phyloP scores from a whole-genome alignment of 1,284 basidiomycete genomes.

The Mycosarcoma maydis region DNA sequence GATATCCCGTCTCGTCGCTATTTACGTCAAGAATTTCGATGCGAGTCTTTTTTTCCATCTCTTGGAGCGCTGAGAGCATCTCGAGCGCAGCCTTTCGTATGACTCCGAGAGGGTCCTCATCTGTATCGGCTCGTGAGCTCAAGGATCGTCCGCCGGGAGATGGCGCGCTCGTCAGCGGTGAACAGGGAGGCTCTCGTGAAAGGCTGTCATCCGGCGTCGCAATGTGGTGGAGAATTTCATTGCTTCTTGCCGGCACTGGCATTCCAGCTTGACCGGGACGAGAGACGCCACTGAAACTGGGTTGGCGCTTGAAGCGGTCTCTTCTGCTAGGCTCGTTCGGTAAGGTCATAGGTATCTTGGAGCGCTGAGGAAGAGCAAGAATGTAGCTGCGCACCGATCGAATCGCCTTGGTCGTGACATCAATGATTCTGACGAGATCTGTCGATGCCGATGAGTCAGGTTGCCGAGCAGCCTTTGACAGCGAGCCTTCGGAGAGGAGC shows the following conservation, averaged over 20 bases:
- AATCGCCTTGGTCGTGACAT: slow-evolving; percentile 44
- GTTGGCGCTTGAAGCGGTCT: slow-evolving; percentile 46
- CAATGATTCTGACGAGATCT: slow-evolving; percentile 27
- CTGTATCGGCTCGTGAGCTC: background rate
- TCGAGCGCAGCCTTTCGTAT: slow-evolving; percentile 80
- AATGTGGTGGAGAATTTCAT: slow-evolving; percentile 19
- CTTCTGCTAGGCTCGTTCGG: slow-evolving; percentile 28
- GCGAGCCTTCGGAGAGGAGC: slow-evolving; percentile 1
- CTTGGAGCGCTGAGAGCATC: slow-evolving; percentile 77
- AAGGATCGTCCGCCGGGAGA: background rate
- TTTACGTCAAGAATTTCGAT: slow-evolving; percentile 20
- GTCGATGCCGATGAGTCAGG: background rate
- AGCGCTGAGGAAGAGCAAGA: slow-evolving; percentile 37
- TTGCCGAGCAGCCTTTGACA: background rate
- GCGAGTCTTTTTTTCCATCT: slow-evolving; percentile 67
- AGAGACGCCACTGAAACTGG: slow-evolving; percentile 41
- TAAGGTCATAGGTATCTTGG: slow-evolving; percentile 4
- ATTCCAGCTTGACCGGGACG: slow-evolving; percentile 17
- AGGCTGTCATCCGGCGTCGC: background rate
- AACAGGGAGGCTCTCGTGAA: background rate
- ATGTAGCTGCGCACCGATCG: slow-evolving; percentile 53
- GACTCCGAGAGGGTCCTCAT: slow-evolving; percentile 73
- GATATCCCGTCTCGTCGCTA: background rate
- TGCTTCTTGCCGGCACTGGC: slow-evolving; percentile 10
- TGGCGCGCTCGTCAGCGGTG: background rate